Base-by-base conservation (phyloP, 1,139 yeast species). In the Candida neerlandica region DNA sequence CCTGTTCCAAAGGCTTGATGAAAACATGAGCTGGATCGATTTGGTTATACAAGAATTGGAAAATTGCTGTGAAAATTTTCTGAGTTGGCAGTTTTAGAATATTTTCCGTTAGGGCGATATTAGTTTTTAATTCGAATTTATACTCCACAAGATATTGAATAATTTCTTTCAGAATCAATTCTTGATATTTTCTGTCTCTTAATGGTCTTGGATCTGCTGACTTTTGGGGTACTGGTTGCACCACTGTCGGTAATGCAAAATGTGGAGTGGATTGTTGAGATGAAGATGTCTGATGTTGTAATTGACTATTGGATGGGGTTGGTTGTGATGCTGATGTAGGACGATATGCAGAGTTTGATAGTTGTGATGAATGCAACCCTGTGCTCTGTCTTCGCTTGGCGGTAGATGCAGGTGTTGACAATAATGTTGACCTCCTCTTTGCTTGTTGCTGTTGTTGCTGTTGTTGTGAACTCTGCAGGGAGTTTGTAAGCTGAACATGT, bases 41-140 rank as follows among this genome's bases (percentile, higher is more conserved):
- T 57, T 83, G 79, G 55, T 75, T 78, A 66, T 89, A 90, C 21
- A 91, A 70, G 78, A 91, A 92, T 64, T 87, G 88, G 69, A 91
- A 91, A 16, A 91, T 84, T 45, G 80, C 64, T 10, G 83, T 84
- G 66, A 91, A 91, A 58, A 89, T 96, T 63, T 87, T 89, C 61
- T 91, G 97, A 0, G 97, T 90, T 7, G 97, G 97, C 55, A 80
- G 84, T 56, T 76, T 78, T 51, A 91, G 71, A 1, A 90, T 81
- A 61, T 84, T 85, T 19, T 77, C 73, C 2, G 89, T 79, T 29
- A 91, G 66, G 1, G 89, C 80, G 57, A 86, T 89, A 57, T 83
- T 84, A 75, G 85, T 85, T 53, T 86, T 92, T 29, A 81, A 68
- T 60, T 87, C 96, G 65, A 88, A 91, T 61, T 81, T 80, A 62